Percentiles rank a stretch among this genome's conserved stretches.
Evolutionary conservation across 2,329 filamentous ascomycete species (phyloP).

Genomic region (Claviceps sp.): DNA sequence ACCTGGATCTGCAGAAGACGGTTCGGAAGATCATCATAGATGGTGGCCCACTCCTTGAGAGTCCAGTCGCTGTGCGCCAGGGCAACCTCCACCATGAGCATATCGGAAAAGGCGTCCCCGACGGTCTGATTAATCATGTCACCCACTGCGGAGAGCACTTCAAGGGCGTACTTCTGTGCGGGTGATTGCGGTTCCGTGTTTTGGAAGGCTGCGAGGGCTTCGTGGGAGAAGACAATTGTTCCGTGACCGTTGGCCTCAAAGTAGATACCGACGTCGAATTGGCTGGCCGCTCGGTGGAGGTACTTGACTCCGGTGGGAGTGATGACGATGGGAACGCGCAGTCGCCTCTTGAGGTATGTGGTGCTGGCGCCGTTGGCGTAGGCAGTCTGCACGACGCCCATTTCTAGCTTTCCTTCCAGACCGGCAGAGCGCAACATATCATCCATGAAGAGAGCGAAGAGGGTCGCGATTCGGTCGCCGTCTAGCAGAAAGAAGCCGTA

Average conservation of each 20-base stretch:
- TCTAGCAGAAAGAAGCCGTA: slow-evolving; percentile 85
- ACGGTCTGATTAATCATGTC: slow-evolving; percentile 98
- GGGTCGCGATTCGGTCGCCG: slow-evolving; percentile 89
- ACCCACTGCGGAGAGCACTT: slow-evolving; percentile 68
- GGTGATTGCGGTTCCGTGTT: slow-evolving; percentile 77
- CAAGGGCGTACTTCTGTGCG: slow-evolving; percentile 78
- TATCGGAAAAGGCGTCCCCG: slow-evolving; percentile 88
- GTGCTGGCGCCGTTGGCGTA: slow-evolving; percentile 96
- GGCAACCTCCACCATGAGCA: slow-evolving; percentile 91
- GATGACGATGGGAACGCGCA: slow-evolving; percentile 82
- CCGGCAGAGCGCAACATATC: slow-evolving; percentile 74
- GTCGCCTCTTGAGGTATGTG: slow-evolving; percentile 75
- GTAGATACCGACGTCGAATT: slow-evolving; percentile 93
- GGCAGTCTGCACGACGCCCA: slow-evolving; percentile 92
- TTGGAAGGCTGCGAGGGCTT: slow-evolving; percentile 66
- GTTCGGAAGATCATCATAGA: slow-evolving; percentile 90
- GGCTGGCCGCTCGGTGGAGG: slow-evolving; percentile 88
- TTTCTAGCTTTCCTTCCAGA: slow-evolving; percentile 66
- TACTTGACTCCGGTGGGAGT: slow-evolving; percentile 96
- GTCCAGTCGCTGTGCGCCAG: slow-evolving; percentile 91
- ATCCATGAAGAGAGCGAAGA: slow-evolving; percentile 85
- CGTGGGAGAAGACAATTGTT: slow-evolving; percentile 84
- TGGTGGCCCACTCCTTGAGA: slow-evolving; percentile 80
- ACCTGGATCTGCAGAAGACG: slow-evolving; percentile 90
- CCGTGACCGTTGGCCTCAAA: slow-evolving; percentile 98